A percentile compares a stretch with the other conserved stretches of the same genome.
These are phyloP conservation scores for Pseudomassariella vexata DNA, from an alignment of 2,329 filamentous ascomycete species.

Conservation along the genomic window DNA sequence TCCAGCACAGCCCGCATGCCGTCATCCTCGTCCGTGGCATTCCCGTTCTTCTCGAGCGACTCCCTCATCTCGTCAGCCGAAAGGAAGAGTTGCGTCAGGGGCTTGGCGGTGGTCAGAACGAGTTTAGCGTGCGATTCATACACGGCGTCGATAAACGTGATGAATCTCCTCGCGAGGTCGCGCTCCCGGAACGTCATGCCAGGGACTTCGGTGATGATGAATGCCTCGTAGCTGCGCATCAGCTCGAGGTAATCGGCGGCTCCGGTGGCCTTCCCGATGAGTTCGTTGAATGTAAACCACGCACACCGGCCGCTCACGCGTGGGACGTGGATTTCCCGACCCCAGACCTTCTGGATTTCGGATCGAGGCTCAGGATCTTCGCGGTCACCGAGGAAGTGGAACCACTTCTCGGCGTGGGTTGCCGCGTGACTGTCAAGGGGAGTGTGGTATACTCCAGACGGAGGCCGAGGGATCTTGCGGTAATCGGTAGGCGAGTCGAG, in stretches of 20 bases:
- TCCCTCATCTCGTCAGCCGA: conserved; percentile 64
- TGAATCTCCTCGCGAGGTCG: conserved; percentile 87
- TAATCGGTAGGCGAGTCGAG: conserved; percentile 95
- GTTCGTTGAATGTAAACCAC: conserved; percentile 86
- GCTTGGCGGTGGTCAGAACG: conserved; percentile 83
- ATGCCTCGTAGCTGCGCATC: conserved; percentile 82
- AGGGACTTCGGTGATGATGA: conserved; percentile 85
- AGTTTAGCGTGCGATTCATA: conserved; percentile 93
- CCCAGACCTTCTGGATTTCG: conserved; percentile 84
- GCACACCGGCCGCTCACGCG: conserved; percentile 82
- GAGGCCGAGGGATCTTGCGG: conserved; percentile 89
- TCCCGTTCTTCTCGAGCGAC: conserved; percentile 44
- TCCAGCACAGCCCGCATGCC: conserved; percentile 79
- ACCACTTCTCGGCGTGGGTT: conserved; percentile 90
- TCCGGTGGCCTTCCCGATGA: conserved; percentile 82
- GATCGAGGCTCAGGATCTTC: conserved; percentile 68
- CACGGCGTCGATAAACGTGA: conserved; percentile 94
- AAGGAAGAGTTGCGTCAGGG: conserved; percentile 80
- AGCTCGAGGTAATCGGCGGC: conserved; percentile 95
- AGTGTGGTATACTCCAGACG: conserved; percentile 90
- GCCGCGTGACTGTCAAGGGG: conserved; percentile 73
- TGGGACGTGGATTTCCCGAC: conserved; percentile 81
- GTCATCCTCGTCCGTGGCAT: conserved; percentile 41
- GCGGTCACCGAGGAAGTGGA: conserved; percentile 84
- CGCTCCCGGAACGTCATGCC: conserved; percentile 84